These are phyloP conservation scores for Russula vinacea DNA, from an alignment of 768 basidiomycete genomes.

Conservation along the genomic window DNA sequence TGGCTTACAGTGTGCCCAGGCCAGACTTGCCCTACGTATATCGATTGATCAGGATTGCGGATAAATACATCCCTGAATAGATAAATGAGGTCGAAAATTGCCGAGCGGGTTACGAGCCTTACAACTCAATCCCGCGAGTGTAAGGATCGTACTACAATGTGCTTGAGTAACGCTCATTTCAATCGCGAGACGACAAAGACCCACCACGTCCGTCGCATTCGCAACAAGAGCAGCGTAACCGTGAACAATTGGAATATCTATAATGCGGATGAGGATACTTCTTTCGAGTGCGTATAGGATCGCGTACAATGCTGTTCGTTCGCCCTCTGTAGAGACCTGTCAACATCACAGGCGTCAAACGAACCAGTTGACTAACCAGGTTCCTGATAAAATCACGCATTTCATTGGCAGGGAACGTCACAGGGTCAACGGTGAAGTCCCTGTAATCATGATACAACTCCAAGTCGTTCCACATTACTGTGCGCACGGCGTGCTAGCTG, in stretches of 20 bases:
- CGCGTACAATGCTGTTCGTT: slow-evolving; percentile 50
- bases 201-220: slow-evolving; percentile 60
- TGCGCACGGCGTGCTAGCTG: not conserved
- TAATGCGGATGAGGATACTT: not conserved
- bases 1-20: slow-evolving; percentile 62
- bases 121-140: slow-evolving; percentile 57
- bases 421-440: slow-evolving; percentile 68
- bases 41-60: slow-evolving; percentile 69
- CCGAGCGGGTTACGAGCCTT: slow-evolving; percentile 29
- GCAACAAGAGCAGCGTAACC: slow-evolving; percentile 55
- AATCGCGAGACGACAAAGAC: slow-evolving; percentile 30
- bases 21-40: slow-evolving; percentile 76
- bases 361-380: slow-evolving; percentile 44
- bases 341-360: not conserved
- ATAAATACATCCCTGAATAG: slow-evolving; percentile 59
- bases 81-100: slow-evolving; percentile 4
- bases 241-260: slow-evolving; percentile 71
- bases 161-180: not conserved
- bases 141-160: slow-evolving; percentile 62
- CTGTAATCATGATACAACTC: slow-evolving; percentile 67
- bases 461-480: slow-evolving; percentile 79
- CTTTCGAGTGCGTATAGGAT: not conserved
- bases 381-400: slow-evolving; percentile 52
- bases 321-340: slow-evolving; percentile 34
- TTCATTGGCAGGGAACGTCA: slow-evolving; percentile 55